These are phyloP conservation scores for Bisporella sp. DNA, from an alignment of 2,329 filamentous ascomycete genomes.

Conservation along the genomic window DNA sequence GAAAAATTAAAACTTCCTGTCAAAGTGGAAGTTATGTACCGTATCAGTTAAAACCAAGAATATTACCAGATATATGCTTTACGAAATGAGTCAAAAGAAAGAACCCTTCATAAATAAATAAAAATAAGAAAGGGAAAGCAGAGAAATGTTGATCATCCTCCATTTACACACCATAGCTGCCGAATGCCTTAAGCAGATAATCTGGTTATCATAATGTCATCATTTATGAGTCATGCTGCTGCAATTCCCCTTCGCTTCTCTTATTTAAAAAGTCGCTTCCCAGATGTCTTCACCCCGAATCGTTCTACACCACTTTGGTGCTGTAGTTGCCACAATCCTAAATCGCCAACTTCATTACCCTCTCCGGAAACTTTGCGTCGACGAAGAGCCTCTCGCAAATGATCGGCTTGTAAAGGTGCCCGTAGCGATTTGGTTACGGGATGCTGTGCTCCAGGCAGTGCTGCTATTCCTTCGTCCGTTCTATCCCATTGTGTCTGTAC, in stretches of 20 bases:
- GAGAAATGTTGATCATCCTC: too few relatives aligned
- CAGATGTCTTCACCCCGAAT: constrained; percentile 33
- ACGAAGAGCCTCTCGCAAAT: constrained; percentile 65
- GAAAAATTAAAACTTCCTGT: too few relatives aligned
- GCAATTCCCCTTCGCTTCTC: neutral
- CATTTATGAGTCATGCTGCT: too few relatives aligned
- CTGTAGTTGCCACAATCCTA: constrained; percentile 55
- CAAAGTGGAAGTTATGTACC: too few relatives aligned
- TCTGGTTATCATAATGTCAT: too few relatives aligned
- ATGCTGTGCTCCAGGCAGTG: constrained; percentile 32
- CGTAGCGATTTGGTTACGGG: constrained; percentile 30
- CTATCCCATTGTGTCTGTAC: constrained; percentile 67
- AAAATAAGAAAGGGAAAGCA: too few relatives aligned
- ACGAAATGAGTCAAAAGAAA: too few relatives aligned
- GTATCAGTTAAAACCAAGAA: too few relatives aligned
- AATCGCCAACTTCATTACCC: constrained; percentile 50
- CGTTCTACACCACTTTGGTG: constrained; percentile 52
- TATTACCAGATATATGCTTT: too few relatives aligned
- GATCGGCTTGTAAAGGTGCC: constrained; percentile 64
- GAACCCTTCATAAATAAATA: too few relatives aligned
- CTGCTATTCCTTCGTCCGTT: constrained; percentile 46
- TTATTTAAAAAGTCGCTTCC: constrained; percentile 27
- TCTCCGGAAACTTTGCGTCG: constrained; percentile 58
- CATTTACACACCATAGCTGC: too few relatives aligned
- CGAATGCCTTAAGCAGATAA: too few relatives aligned